A percentile compares a stretch with the other conserved stretches of the same genome.
Evolutionary conservation across 1,284 basidiomycete genomes (phyloP).

Genomic region (Hortiboletus rubellus): DNA sequence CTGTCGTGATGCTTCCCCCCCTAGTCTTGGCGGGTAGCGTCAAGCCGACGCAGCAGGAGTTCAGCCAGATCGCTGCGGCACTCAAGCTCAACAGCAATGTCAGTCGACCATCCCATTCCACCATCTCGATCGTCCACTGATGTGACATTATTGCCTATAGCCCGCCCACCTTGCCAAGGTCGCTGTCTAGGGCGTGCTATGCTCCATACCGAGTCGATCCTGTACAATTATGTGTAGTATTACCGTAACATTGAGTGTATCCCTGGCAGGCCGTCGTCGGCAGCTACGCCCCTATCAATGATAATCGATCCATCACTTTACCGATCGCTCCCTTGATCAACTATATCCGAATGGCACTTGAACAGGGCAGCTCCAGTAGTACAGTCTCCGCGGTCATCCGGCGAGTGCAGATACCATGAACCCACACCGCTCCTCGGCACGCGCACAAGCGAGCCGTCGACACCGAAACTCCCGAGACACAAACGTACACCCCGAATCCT

Average conservation of each 20-base stretch:
- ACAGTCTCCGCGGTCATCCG: conserved; percentile 6
- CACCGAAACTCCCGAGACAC: neutral
- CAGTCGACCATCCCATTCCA: neutral
- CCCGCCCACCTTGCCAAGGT: neutral
- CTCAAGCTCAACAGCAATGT: conserved; percentile 43
- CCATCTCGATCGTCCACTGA: neutral
- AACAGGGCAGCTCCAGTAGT: neutral
- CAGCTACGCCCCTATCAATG: neutral
- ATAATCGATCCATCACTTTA: neutral
- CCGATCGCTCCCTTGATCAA: neutral
- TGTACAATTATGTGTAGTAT: conserved; percentile 18
- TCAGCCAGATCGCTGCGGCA: conserved; percentile 47
- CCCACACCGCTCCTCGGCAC: neutral
- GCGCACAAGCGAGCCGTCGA: neutral
- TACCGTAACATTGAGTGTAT: conserved; percentile 10
- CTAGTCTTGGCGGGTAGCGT: conserved; percentile 53
- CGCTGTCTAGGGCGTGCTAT: neutral
- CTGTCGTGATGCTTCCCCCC: neutral
- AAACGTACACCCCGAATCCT: neutral
- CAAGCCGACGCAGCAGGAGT: conserved; percentile 52
- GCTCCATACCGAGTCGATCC: neutral
- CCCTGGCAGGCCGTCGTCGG: neutral
- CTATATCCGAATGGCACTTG: neutral
- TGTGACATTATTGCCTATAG: neutral
- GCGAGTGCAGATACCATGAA: neutral